Evolutionary conservation across 139 green algal species (phyloP), one percentile per base, ranked within the genome.

Genomic region (Coelastrella sp.): DNA sequence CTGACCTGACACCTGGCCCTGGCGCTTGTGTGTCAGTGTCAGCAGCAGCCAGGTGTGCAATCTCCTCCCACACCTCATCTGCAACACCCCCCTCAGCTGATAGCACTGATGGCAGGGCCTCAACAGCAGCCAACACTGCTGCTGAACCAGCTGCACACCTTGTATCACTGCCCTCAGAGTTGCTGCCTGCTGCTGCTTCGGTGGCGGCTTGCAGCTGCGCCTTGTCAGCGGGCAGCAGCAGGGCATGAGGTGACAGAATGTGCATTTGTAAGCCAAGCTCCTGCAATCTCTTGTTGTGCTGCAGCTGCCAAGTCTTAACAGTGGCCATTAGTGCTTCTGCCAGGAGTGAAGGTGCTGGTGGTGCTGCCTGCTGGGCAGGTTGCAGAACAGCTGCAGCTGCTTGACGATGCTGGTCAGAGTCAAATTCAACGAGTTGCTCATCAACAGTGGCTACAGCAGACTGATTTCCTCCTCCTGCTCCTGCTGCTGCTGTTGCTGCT

Each of bases 401-500:
- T 15, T 70, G 63, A 70, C 63, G 63, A 1, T 20, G 14, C 63
- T 20, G 63, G 3, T 12, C 11, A 20, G 63, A 15, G 63, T 70
- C 63, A 70, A 70, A 4, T 15, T 15, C 63, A 70, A 12, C 5
- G 14, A 20, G 63, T 20, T 12, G 14, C 5, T 12, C 78, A 27
- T 25, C 27, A 57, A 58, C 15, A 66, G 20, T 27, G 5, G 58
- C 14, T 10, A 15, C 22, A 14, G 49, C 27, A 15, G 78, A 56
- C 11, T 25, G 7, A 14, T 27, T 57, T 25, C 9, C 9, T 17
- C 11, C 76, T 82, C 7, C 7, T 17, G 9, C 35, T 63, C 24
- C 27, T 82, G 76, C 11, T 61, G 78, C 78, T 78, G 72, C 22
- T 27, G 78, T 27, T 61, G 78, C 78, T 61, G 78, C 78, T 82